Conservation (phyloP, 345 rosid species). For the Orychophragmus violaceus region DNA sequence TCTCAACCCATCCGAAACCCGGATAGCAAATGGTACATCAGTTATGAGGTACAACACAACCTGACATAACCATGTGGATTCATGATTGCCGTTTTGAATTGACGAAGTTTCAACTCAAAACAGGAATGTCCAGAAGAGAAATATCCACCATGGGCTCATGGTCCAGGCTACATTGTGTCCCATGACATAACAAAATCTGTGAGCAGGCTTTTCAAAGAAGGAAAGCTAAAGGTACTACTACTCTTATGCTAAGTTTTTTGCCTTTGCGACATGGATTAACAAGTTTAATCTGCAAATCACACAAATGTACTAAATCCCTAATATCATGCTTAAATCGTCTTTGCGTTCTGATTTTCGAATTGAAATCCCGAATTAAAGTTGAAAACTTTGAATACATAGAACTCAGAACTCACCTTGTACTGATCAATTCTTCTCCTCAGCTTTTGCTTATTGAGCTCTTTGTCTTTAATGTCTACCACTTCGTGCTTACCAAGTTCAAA, state of each 20-base stretch:
- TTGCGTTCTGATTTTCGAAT: too few species aligned
- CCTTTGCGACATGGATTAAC: too few species aligned
- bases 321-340: too few species aligned
- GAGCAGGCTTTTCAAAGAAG: slow-evolving; percentile 42
- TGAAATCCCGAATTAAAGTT: too few species aligned
- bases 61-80: neutral
- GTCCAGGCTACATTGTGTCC: slow-evolving; percentile 87
- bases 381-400: too few species aligned
- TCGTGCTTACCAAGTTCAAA: too few species aligned
- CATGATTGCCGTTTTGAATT: neutral
- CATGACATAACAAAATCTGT: slow-evolving; percentile 67
- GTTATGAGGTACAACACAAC: slow-evolving; percentile 53
- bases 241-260: neutral
- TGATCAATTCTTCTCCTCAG: too few species aligned
- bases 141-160: slow-evolving; percentile 92
- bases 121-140: slow-evolving; percentile 79
- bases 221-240: slow-evolving; percentile 52
- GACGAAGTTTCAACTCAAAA: neutral
- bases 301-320: too few species aligned
- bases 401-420: too few species aligned
- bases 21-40: slow-evolving; percentile 95
- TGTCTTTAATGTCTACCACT: too few species aligned
- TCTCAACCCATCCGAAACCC: slow-evolving; percentile 73
- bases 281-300: too few species aligned
- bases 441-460: too few species aligned